Evolutionary conservation across 1,284 basidiomycete species (phyloP).

Genomic region (Ceratobasidium sp.): DNA sequence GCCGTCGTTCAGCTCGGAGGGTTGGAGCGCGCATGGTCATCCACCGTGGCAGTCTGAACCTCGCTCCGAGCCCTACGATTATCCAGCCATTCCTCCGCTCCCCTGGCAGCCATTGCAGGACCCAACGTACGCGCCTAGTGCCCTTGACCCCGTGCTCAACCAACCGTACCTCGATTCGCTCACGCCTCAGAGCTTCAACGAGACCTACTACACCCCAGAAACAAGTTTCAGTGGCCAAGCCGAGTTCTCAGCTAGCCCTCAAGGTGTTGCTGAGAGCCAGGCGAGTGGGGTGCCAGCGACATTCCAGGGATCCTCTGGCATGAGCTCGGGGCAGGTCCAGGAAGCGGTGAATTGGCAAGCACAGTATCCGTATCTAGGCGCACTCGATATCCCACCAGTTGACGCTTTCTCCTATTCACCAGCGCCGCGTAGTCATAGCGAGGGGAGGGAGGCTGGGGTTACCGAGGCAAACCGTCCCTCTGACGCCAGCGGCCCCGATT

Average conservation of each 20-base stretch:
- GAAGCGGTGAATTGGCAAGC: constrained; percentile 34
- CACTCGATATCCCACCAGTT: constrained; percentile 40
- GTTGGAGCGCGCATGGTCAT: constrained; percentile 21
- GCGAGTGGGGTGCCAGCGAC: constrained; percentile 11
- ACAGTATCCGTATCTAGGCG: constrained; percentile 42
- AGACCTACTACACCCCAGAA: constrained; percentile 30
- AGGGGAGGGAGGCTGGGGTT: background rate
- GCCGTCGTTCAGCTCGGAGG: constrained; percentile 34
- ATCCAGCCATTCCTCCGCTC: constrained; percentile 41
- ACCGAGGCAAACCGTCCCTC: constrained; percentile 1
- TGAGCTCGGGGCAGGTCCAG: background rate
- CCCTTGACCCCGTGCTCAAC: constrained; percentile 23
- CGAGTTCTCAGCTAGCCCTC: constrained; percentile 25
- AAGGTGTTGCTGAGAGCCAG: constrained; percentile 1
- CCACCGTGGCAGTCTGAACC: constrained; percentile 26
- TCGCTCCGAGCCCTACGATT: constrained; percentile 12
- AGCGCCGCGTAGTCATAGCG: constrained; percentile 22
- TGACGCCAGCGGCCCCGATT: constrained; percentile 12
- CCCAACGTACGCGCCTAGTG: constrained; percentile 21
- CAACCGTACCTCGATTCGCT: constrained; percentile 21
- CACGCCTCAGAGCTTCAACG: constrained; percentile 26
- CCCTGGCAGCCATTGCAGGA: constrained; percentile 40
- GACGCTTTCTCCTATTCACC: constrained; percentile 37
- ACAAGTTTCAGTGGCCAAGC: constrained; percentile 33
- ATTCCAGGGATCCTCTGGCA: constrained; percentile 10